Percentiles rank a stretch among this genome's conserved stretches.
phyloP scores from a whole-genome alignment of 2,329 filamentous ascomycete genomes.

The Exserohilum rostratum region DNA sequence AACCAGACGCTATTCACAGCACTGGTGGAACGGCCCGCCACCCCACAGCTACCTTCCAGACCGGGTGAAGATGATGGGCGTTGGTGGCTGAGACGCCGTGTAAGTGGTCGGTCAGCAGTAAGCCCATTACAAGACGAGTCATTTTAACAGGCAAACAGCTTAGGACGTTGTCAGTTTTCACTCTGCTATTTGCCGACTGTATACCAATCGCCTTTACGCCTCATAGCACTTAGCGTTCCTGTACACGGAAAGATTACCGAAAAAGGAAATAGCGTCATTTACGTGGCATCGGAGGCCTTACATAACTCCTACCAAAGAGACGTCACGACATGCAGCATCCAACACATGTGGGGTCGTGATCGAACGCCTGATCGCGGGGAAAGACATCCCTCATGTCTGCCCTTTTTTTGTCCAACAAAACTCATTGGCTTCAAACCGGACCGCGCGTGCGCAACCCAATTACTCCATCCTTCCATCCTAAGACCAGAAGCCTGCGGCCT shows the following conservation, averaged over 20 bases:
- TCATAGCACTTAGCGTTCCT: background rate
- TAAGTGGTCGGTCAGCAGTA: background rate
- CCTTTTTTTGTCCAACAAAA: background rate
- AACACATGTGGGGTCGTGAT: slow-evolving; percentile 1
- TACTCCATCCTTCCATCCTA: too few relatives aligned
- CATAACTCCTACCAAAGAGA: background rate
- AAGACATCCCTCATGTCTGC: background rate
- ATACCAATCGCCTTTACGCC: background rate
- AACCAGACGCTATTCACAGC: background rate
- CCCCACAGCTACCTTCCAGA: slow-evolving; percentile 5
- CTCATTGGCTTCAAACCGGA: background rate
- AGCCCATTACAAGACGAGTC: background rate
- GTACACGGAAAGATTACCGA: background rate
- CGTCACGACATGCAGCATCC: background rate
- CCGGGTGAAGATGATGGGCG: background rate
- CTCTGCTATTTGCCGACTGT: background rate
- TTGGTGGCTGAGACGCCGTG: background rate
- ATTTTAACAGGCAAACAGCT: background rate
- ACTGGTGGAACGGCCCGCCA: slow-evolving; percentile 1
- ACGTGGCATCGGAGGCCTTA: slow-evolving; percentile 3
- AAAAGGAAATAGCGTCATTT: background rate
- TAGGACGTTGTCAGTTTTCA: background rate
- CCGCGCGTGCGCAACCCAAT: background rate
- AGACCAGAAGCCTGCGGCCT: slow-evolving; percentile 3
- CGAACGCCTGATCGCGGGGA: slow-evolving; percentile 22